These are phyloP conservation scores for Gliomastix tumulicola DNA, from an alignment of 2,329 filamentous ascomycete genomes.

Conservation along the genomic window DNA sequence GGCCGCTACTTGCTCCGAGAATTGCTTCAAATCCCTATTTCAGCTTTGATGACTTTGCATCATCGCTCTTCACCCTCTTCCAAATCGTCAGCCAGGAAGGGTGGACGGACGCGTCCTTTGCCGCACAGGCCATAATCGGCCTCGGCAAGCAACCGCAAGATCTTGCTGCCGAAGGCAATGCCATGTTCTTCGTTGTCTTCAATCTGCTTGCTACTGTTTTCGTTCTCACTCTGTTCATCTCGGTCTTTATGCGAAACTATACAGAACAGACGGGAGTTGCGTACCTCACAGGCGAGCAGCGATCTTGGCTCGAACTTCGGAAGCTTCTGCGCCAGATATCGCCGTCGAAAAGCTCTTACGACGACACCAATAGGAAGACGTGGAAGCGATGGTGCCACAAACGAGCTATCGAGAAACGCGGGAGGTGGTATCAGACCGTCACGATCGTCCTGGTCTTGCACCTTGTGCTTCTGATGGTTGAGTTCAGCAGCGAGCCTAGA, in stretches of 20 bases:
- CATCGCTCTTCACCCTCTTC: constrained; percentile 91
- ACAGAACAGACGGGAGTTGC: constrained; percentile 97
- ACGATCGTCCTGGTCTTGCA: constrained; percentile 77
- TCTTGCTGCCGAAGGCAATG: constrained; percentile 72
- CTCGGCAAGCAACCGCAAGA: constrained; percentile 64
- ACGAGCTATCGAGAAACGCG: constrained; percentile 86
- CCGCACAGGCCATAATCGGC: constrained; percentile 74
- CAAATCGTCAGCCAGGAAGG: constrained; percentile 98
- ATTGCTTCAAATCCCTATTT: constrained; percentile 76
- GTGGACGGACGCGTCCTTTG: constrained; percentile 90
- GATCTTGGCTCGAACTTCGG: constrained; percentile 91
- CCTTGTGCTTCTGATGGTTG: constrained; percentile 72
- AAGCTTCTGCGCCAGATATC: constrained; percentile 90
- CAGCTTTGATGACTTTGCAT: constrained; percentile 92
- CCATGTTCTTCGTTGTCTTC: constrained; percentile 91
- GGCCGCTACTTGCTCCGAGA: constrained; percentile 78
- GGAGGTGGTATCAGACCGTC: constrained; percentile 80
- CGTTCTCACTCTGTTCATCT: constrained; percentile 93
- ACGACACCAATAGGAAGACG: constrained; percentile 58
- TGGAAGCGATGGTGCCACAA: constrained; percentile 96
- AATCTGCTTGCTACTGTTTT: constrained; percentile 96
- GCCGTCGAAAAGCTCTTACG: constrained; percentile 85
- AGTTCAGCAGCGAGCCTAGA: constrained; percentile 70
- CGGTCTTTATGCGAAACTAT: constrained; percentile 99
- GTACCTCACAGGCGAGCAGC: constrained; percentile 89